phyloP scores from a whole-genome alignment of 306 rosid genomes.

The Fagus crenata region DNA sequence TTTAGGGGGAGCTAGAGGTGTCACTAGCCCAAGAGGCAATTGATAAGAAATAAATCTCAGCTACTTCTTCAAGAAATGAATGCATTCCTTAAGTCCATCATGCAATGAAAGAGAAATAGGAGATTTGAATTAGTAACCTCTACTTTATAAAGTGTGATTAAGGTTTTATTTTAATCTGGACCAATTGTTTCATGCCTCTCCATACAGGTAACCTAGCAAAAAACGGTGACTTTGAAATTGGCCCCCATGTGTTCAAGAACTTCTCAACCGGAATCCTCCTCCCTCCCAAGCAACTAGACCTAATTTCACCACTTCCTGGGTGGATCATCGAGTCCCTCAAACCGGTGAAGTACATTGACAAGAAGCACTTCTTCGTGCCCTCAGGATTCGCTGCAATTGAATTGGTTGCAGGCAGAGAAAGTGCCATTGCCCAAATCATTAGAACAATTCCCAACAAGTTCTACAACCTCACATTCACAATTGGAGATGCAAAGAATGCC shows the following conservation, averaged over 20 bases:
- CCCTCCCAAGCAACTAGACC: conserved; percentile 41
- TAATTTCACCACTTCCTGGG: conserved; percentile 51
- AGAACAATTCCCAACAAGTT: conserved; percentile 41
- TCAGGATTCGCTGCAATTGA: conserved; percentile 45
- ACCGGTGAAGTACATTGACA: conserved; percentile 52
- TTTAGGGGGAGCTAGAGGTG: too few relatives aligned
- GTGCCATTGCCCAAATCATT: conserved; percentile 56
- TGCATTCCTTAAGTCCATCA: too few relatives aligned
- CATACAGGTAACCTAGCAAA: conserved; percentile 46
- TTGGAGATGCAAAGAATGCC: conserved; percentile 57
- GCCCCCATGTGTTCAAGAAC: conserved; percentile 53
- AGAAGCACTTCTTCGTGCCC: conserved; percentile 51
- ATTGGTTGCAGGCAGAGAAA: conserved; percentile 50
- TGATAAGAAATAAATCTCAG: too few relatives aligned
- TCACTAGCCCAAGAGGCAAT: too few relatives aligned
- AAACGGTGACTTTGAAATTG: conserved; percentile 48
- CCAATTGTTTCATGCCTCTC: neutral
- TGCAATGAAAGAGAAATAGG: too few relatives aligned
- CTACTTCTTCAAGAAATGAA: too few relatives aligned
- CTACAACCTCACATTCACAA: conserved; percentile 48
- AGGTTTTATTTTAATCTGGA: too few relatives aligned
- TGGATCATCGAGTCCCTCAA: conserved; percentile 59
- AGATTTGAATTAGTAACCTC: too few relatives aligned
- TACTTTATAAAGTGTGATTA: too few relatives aligned
- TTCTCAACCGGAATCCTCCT: conserved; percentile 53